These are phyloP conservation scores for Colletotrichum viniferum DNA, from an alignment of 2,329 filamentous ascomycete species.

Conservation along the genomic window DNA sequence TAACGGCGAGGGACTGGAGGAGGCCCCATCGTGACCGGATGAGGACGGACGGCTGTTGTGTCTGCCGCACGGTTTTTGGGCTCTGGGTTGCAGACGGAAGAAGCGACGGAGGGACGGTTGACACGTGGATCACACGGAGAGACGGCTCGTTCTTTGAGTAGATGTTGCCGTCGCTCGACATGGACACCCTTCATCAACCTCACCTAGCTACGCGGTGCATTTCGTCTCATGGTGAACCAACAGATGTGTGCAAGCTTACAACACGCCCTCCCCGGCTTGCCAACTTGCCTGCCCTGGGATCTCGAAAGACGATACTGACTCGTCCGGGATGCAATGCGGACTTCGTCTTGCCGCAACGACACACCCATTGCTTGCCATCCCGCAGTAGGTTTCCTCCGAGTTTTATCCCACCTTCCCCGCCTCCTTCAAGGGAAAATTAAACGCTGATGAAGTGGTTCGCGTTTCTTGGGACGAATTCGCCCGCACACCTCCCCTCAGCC, in stretches of 20 bases:
- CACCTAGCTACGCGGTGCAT: not conserved
- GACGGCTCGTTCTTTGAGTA: not conserved
- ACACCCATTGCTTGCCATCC: not conserved
- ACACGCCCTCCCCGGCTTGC: not conserved
- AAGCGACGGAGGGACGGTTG: not conserved
- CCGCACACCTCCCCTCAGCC: not conserved
- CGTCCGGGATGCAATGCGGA: not conserved
- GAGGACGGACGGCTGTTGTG: not conserved
- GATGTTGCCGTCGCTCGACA: not conserved
- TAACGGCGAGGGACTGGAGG: not conserved
- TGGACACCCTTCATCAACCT: not conserved
- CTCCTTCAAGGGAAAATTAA: not conserved
- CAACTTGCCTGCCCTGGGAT: not conserved
- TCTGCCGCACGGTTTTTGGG: not conserved
- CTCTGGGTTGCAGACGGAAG: not conserved
- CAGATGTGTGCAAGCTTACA: not conserved
- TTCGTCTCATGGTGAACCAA: not conserved
- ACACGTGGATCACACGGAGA: not conserved
- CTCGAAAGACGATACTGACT: not conserved
- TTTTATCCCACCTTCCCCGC: not conserved
- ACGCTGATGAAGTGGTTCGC: conserved; percentile 7
- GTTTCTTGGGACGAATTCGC: conserved; percentile 8
- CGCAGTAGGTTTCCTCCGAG: not conserved
- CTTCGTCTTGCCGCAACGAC: not conserved
- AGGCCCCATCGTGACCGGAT: not conserved